Conservation (phyloP, 768 basidiomycete species). For the Mycena capillaripes region DNA sequence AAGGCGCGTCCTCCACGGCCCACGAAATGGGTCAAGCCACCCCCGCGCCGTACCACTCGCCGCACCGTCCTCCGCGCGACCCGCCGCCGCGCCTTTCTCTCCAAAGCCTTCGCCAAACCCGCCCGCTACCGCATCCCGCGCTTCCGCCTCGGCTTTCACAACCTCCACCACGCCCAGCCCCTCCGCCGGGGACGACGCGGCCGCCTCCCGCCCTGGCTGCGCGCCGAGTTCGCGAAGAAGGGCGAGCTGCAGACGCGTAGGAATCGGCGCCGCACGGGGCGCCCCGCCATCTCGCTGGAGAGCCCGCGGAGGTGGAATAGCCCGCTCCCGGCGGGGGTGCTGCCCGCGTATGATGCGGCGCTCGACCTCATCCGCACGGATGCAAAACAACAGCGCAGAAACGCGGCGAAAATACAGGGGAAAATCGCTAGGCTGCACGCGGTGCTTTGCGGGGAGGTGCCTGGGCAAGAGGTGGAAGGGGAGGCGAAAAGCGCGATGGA, state of each 20-base stretch:
- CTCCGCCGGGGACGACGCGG: slow-evolving; percentile 23
- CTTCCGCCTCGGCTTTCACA: slow-evolving; percentile 35
- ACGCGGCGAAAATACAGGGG: slow-evolving; percentile 44
- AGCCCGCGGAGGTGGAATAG: slow-evolving; percentile 74
- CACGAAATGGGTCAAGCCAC: slow-evolving; percentile 27
- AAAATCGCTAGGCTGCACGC: slow-evolving; percentile 43
- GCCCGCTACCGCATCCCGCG: slow-evolving; percentile 20
- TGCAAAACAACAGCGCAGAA: slow-evolving; percentile 57
- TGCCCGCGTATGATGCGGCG: slow-evolving; percentile 90
- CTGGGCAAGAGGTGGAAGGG: slow-evolving; percentile 44
- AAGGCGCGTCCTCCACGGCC: slow-evolving; percentile 30
- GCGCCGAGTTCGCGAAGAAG: slow-evolving; percentile 3
- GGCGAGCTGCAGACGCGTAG: slow-evolving; percentile 48
- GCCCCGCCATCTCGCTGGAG: slow-evolving; percentile 66
- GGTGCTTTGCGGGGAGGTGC: slow-evolving; percentile 40
- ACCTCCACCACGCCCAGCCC: slow-evolving; percentile 20
- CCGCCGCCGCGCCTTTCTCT: neutral
- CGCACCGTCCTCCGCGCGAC: slow-evolving; percentile 12
- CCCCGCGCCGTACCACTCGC: neutral
- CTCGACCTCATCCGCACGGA: slow-evolving; percentile 78
- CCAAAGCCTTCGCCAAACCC: neutral
- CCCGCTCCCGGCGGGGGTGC: slow-evolving; percentile 70
- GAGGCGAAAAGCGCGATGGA: slow-evolving; percentile 49
- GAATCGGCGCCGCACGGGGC: slow-evolving; percentile 46
- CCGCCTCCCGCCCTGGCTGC: slow-evolving; percentile 15